Evolutionary conservation across 345 rosid genomes (phyloP).

Genomic region (Eucalyptus sp.): DNA sequence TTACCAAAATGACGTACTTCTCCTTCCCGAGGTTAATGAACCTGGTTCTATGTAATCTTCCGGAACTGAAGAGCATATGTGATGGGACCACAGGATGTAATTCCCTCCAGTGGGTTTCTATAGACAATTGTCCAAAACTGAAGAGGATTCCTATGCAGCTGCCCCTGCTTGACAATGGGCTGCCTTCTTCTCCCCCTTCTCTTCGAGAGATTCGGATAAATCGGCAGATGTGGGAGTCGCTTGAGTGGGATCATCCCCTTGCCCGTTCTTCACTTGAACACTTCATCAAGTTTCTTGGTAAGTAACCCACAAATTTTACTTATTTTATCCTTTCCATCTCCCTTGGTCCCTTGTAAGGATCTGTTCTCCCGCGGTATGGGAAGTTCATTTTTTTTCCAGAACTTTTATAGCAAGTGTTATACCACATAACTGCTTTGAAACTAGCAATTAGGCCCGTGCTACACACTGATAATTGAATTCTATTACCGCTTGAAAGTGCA

Average conservation of each 20-base stretch:
- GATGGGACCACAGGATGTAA: neutral
- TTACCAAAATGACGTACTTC: neutral
- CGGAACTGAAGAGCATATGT: conserved; percentile 1
- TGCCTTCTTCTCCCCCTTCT: neutral
- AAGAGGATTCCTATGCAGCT: conserved; percentile 1
- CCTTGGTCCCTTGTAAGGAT: neutral
- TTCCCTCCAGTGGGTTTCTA: neutral
- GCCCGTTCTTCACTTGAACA: neutral
- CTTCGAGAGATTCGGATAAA: neutral
- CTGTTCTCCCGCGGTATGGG: neutral
- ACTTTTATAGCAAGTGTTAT: neutral
- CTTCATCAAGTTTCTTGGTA: neutral
- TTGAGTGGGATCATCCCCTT: conserved; percentile 6
- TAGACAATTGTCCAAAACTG: neutral
- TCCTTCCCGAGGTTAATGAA: neutral
- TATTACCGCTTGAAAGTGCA: neutral
- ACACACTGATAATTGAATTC: neutral
- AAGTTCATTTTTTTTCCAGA: no score
- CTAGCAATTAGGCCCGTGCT: neutral
- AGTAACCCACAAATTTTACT: neutral
- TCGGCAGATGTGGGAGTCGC: neutral
- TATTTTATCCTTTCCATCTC: neutral
- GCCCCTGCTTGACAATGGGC: neutral
- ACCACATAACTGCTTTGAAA: neutral
- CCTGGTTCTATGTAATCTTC: neutral